A percentile compares a stretch with the other conserved stretches of the same genome.
Evolutionary conservation across 2,329 filamentous ascomycete species (phyloP).

Genomic region (Plenodomus biglobosus): DNA sequence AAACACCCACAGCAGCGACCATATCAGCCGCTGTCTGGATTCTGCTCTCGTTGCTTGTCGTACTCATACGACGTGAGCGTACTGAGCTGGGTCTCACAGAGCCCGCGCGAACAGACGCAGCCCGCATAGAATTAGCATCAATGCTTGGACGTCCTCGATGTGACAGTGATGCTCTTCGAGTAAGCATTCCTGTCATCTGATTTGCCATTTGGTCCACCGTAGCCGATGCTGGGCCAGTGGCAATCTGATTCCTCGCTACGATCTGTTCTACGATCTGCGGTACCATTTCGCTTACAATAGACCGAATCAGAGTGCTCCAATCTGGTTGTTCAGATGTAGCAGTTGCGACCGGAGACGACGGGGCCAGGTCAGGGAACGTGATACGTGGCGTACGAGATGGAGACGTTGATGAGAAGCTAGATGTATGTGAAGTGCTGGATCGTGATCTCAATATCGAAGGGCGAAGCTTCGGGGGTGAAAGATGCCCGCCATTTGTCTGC

Average conservation of each 20-base stretch:
- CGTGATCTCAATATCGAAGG: slow-evolving; percentile 8
- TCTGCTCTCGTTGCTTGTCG: slow-evolving; percentile 33
- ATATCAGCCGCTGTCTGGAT: slow-evolving; percentile 38
- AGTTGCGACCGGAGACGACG: not conserved
- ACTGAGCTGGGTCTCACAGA: slow-evolving; percentile 16
- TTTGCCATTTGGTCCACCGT: slow-evolving; percentile 33
- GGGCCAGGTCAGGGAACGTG: slow-evolving; percentile 9
- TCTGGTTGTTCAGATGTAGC: slow-evolving; percentile 19
- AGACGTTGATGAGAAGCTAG: slow-evolving; percentile 9
- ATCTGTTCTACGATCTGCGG: slow-evolving; percentile 39
- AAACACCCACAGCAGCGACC: slow-evolving; percentile 35
- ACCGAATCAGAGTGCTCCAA: slow-evolving; percentile 33
- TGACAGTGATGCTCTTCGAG: slow-evolving; percentile 28
- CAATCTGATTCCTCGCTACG: slow-evolving; percentile 29
- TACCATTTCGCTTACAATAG: slow-evolving; percentile 39
- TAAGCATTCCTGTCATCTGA: slow-evolving; percentile 34
- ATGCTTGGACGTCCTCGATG: slow-evolving; percentile 26
- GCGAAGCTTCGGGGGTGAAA: slow-evolving; percentile 5
- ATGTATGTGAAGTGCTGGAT: slow-evolving; percentile 7
- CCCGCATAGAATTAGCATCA: slow-evolving; percentile 23
- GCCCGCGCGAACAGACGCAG: not conserved
- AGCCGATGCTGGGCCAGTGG: slow-evolving; percentile 17
- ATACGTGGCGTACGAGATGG: slow-evolving; percentile 20
- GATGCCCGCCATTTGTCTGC: not conserved
- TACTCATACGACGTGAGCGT: slow-evolving; percentile 31